These are phyloP conservation scores for Plectranthus barbatus DNA, from an alignment of 257 asterid species.

Conservation along the genomic window DNA sequence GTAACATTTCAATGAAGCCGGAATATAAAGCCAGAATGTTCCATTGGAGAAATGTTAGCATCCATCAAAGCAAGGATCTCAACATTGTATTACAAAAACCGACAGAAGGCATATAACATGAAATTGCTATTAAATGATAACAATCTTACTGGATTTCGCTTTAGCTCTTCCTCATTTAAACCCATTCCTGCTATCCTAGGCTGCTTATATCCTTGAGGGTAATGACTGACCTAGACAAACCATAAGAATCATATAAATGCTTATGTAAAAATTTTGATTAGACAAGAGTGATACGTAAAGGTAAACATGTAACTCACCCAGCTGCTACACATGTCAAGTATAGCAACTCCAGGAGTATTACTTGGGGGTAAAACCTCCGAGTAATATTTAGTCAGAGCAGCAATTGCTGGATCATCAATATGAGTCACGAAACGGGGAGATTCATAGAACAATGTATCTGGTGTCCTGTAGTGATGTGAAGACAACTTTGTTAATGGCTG, in stretches of 20 bases:
- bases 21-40: not conserved
- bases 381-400: slow-evolving; percentile 80
- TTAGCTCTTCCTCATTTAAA: slow-evolving; percentile 84
- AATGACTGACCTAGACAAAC: slow-evolving; percentile 81
- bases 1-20: not conserved
- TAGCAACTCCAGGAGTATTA: slow-evolving; percentile 71
- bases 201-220: slow-evolving; percentile 89
- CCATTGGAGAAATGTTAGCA: not conserved
- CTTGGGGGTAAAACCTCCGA: slow-evolving; percentile 67
- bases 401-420: slow-evolving; percentile 91
- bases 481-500: not conserved
- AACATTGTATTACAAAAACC: not conserved
- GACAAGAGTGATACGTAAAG: not conserved
- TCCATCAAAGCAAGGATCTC: not conserved
- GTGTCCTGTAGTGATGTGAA: slow-evolving; percentile 45
- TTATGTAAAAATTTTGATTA: not conserved
- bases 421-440: slow-evolving; percentile 90
- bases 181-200: slow-evolving; percentile 82
- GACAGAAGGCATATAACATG: not conserved
- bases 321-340: slow-evolving; percentile 96
- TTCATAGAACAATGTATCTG: slow-evolving; percentile 76
- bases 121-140: not conserved
- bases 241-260: slow-evolving; percentile 13
- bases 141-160: slow-evolving; percentile 69
- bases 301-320: slow-evolving; percentile 49